Conservation (phyloP, 2,329 filamentous ascomycete genomes). For the Alternaria brassicicola region DNA sequence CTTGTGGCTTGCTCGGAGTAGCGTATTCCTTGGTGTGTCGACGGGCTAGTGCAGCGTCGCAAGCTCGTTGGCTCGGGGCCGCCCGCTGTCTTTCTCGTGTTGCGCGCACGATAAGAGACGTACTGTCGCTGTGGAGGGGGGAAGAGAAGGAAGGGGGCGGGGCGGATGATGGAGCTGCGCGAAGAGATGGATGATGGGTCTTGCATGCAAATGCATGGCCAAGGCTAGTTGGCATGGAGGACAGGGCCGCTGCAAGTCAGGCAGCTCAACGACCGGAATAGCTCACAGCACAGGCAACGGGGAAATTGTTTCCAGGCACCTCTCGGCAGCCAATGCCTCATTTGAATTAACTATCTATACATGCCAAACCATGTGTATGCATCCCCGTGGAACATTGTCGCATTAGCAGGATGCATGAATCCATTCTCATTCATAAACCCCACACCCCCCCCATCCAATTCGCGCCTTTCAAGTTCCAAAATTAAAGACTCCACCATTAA, state of each 20-base stretch:
- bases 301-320: neutral
- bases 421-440: neutral
- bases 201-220: neutral
- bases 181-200: neutral
- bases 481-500: constrained; percentile 9
- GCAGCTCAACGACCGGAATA: too few relatives aligned
- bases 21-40: neutral
- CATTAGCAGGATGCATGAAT: constrained; percentile 7
- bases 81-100: constrained; percentile 3
- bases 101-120: neutral
- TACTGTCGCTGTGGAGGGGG: neutral
- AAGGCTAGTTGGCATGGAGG: neutral
- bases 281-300: neutral
- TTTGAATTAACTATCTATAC: constrained; percentile 5
- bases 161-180: neutral
- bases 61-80: neutral
- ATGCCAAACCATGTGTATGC: neutral
- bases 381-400: constrained; percentile 2
- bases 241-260: neutral
- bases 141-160: neutral
- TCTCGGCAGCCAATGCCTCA: neutral
- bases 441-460: neutral
- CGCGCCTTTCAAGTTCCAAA: neutral
- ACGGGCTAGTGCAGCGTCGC: neutral
- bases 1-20: neutral